Percentiles rank a stretch among this genome's conserved stretches.
Evolutionary conservation across 139 green algal genomes (phyloP).

Genomic region (Coelastrella sp.): DNA sequence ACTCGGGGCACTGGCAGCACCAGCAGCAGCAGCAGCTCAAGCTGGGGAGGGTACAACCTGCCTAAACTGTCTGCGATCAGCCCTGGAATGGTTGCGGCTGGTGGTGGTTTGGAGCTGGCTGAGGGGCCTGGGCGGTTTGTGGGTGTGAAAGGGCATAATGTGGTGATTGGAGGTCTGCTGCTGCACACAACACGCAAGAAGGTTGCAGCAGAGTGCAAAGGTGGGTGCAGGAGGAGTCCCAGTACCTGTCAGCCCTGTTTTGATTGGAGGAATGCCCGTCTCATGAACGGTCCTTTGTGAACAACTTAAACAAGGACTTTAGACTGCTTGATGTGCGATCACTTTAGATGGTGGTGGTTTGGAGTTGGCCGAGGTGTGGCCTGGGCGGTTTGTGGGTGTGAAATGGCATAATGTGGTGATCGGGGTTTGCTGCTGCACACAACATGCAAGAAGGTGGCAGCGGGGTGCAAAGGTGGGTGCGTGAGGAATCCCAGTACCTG

Average conservation of each 20-base stretch:
- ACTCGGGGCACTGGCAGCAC: no score
- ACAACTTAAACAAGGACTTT: no score
- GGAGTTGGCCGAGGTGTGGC: no score
- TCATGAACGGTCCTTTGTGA: no score
- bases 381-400: background rate
- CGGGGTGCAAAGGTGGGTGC: background rate
- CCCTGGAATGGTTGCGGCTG: background rate
- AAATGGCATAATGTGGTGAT: slow-evolving; percentile 40
- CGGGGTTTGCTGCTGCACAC: slow-evolving; percentile 61
- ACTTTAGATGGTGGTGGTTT: background rate
- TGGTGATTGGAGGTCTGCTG: slow-evolving; percentile 55
- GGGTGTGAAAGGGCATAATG: slow-evolving; percentile 32
- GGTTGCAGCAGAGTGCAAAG: background rate
- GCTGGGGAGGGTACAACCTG: background rate
- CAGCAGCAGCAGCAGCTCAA: no score
- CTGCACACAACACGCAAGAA: slow-evolving; percentile 53
- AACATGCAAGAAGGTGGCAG: slow-evolving; percentile 16
- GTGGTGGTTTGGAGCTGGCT: background rate
- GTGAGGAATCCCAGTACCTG: background rate
- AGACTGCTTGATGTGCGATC: no score
- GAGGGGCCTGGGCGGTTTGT: background rate
- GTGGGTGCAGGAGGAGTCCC: background rate
- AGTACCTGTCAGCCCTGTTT: background rate
- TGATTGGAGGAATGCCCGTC: no score
- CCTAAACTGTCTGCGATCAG: background rate